A percentile compares a stretch with the other conserved stretches of the same genome.
Conservation (phyloP, 352 stramenopile species). For the Halophytophthora polymorphica region DNA sequence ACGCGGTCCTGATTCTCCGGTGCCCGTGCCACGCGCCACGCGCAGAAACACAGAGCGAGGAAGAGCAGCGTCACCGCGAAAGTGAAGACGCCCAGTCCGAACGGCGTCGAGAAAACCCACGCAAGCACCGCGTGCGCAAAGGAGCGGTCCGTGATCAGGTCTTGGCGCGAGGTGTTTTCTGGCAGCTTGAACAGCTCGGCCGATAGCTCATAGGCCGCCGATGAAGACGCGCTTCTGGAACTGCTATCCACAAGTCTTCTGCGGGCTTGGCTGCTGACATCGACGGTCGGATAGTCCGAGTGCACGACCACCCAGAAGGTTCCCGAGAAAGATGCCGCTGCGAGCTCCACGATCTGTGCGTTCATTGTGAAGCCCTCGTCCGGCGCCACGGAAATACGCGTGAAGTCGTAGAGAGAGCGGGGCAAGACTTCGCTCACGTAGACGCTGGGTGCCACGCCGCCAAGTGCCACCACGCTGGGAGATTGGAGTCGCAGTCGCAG, state of each 20-base stretch:
- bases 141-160: constrained; percentile 45
- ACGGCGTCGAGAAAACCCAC: constrained; percentile 47
- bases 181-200: constrained; percentile 37
- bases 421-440: constrained; percentile 72
- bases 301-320: constrained; percentile 78
- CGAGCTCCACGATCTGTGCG: constrained; percentile 42
- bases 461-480: constrained; percentile 9
- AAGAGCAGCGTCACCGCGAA: constrained; percentile 35
- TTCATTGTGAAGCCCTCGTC: constrained; percentile 11
- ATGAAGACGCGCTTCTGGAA: not conserved
- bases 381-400: constrained; percentile 42
- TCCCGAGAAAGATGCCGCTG: constrained; percentile 50
- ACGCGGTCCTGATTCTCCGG: constrained; percentile 69
- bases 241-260: not conserved
- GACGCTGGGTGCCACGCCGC: constrained; percentile 36
- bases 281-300: constrained; percentile 42
- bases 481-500: constrained; percentile 28
- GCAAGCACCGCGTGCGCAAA: constrained; percentile 42
- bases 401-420: constrained; percentile 76
- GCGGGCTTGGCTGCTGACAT: constrained; percentile 1
- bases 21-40: constrained; percentile 51
- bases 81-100: constrained; percentile 48
- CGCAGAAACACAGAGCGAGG: constrained; percentile 41
- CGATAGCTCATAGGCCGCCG: constrained; percentile 35
- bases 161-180: not conserved